phyloP scores from a whole-genome alignment of 169 alveolate species.

The Cryptosporidium felis region DNA sequence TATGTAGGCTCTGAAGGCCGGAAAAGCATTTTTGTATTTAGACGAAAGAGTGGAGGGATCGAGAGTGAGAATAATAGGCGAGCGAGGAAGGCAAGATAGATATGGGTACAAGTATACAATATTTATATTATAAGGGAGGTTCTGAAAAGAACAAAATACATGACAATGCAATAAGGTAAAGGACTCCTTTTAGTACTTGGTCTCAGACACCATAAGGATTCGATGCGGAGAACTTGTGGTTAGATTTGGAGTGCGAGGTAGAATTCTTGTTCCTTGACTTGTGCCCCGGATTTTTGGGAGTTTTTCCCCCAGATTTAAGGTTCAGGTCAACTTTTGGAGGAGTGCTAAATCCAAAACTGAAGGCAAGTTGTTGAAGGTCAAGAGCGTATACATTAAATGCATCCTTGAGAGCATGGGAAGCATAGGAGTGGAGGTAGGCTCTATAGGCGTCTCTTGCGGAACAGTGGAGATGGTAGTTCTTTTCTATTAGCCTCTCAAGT shows the following conservation, averaged over 20 bases:
- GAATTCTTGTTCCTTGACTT: constrained; percentile 14
- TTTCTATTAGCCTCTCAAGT: constrained; percentile 95
- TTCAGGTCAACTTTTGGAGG: constrained; percentile 96
- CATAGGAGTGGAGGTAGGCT: constrained; percentile 94
- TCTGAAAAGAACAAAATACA: too few species aligned
- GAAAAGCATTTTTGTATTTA: too few species aligned
- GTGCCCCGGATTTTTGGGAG: constrained; percentile 44
- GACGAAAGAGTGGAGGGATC: too few species aligned
- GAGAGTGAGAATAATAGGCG: too few species aligned
- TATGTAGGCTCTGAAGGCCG: too few species aligned
- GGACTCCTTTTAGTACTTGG: too few species aligned
- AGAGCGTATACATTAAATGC: constrained; percentile 95
- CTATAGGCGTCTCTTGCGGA: constrained; percentile 97
- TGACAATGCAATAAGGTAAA: too few species aligned
- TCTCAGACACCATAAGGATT: constrained; percentile 71
- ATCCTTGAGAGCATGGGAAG: constrained; percentile 94
- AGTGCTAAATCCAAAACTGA: constrained; percentile 92
- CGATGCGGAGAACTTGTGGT: constrained; percentile 63
- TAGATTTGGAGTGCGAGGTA: constrained; percentile 47
- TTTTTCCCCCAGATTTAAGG: constrained; percentile 81
- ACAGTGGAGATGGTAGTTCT: constrained; percentile 94
- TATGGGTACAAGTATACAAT: too few species aligned
- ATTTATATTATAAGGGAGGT: too few species aligned
- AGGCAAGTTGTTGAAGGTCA: constrained; percentile 93
- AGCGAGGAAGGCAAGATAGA: too few species aligned